These are phyloP conservation scores for Tylopilus cervinicoccineus DNA, from an alignment of 768 basidiomycete species.

Conservation along the genomic window DNA sequence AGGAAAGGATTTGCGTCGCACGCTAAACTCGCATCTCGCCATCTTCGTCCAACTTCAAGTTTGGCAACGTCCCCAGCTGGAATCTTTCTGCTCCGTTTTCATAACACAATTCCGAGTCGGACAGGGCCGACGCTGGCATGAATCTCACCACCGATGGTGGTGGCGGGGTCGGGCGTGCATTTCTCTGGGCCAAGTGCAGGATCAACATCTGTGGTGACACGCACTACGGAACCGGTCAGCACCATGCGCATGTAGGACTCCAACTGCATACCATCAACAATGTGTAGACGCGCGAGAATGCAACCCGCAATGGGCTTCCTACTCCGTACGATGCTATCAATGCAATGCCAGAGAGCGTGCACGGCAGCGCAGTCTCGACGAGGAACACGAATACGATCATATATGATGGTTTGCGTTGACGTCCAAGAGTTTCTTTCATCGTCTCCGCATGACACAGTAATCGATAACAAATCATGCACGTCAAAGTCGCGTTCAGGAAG, in stretches of 20 bases:
- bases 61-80: no score
- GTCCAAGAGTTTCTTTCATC: background rate
- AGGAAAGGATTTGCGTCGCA: no score
- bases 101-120: no score
- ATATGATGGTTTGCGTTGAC: no score
- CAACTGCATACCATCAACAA: slow-evolving; percentile 5
- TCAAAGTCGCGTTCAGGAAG: slow-evolving; percentile 4
- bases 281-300: background rate
- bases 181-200: background rate
- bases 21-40: no score
- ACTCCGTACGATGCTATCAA: slow-evolving; percentile 2
- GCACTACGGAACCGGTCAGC: slow-evolving; percentile 2
- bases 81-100: no score
- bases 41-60: no score
- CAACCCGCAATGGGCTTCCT: background rate
- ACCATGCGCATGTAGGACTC: background rate
- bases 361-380: slow-evolving; percentile 13
- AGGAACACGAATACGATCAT: background rate
- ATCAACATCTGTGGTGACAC: slow-evolving; percentile 17
- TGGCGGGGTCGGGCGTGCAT: background rate
- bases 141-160: no score
- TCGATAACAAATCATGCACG: slow-evolving; percentile 10
- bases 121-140: no score
- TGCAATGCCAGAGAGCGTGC: slow-evolving; percentile 6
- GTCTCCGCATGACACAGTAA: background rate